These are phyloP conservation scores for Lodderomyces theae DNA, from an alignment of 1,139 yeast species.

Conservation along the genomic window DNA sequence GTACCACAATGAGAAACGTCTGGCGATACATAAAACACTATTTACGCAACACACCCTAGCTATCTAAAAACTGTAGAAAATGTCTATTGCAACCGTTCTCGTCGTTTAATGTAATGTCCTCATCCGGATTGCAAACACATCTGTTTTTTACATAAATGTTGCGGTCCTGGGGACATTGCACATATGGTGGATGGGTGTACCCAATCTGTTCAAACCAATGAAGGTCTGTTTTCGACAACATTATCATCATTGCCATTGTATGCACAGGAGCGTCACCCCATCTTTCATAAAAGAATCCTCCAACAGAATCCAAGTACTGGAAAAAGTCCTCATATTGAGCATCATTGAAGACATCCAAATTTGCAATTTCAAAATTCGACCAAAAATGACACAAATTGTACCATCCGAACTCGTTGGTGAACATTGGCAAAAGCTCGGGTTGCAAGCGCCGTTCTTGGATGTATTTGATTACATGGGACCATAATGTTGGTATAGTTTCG, in stretches of 20 bases:
- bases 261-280: conserved; percentile 47
- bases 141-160: conserved; percentile 17
- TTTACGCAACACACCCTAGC: not conserved
- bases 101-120: conserved; percentile 26
- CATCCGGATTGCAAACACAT: conserved; percentile 33
- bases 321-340: conserved; percentile 25
- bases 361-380: conserved; percentile 40
- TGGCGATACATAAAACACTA: too few relatives aligned
- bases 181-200: conserved; percentile 34
- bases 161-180: conserved; percentile 30
- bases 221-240: conserved; percentile 23
- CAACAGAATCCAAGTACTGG: conserved; percentile 26
- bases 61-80: conserved; percentile 17
- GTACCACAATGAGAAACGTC: too few relatives aligned
- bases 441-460: conserved; percentile 16
- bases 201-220: conserved; percentile 36
- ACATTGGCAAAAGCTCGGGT: conserved; percentile 15
- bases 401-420: conserved; percentile 17
- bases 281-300: conserved; percentile 40
- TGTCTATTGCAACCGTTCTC: conserved; percentile 32
- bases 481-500: conserved; percentile 32
- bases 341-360: conserved; percentile 24
- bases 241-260: conserved; percentile 27
- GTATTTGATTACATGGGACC: conserved; percentile 24
- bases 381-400: conserved; percentile 41